Percentiles rank a stretch among this genome's conserved stretches.
Conservation (phyloP, 2,329 filamentous ascomycete genomes). For the Xylaria sp. region DNA sequence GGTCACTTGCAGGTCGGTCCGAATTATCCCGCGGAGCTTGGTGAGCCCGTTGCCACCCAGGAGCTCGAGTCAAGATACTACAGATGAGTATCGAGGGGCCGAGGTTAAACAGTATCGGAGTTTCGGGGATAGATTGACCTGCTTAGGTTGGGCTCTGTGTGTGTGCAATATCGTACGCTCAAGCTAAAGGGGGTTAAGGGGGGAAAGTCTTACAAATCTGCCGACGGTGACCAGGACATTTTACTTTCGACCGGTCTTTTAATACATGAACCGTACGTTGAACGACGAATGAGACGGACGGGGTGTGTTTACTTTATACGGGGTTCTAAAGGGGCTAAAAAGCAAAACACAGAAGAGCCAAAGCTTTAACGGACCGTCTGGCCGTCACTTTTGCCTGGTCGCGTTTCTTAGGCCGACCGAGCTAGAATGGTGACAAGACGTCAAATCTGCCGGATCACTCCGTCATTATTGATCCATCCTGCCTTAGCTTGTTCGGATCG, state of each 20-base stretch:
- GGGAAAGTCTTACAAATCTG: background rate
- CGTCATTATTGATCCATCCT: background rate
- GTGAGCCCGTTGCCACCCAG: background rate
- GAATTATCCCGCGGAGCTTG: constrained; percentile 7
- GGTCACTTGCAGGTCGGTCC: background rate
- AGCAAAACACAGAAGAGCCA: background rate
- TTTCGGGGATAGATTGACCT: background rate
- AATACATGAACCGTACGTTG: too few relatives aligned
- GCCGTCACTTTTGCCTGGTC: background rate
- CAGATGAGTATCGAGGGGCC: background rate
- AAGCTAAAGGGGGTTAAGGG: too few relatives aligned
- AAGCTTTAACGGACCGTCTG: background rate
- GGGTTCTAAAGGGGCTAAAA: too few relatives aligned
- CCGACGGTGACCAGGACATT: background rate
- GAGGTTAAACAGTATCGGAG: background rate
- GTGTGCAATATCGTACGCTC: too few relatives aligned
- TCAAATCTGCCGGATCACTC: background rate
- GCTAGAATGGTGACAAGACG: background rate
- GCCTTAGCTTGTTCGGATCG: background rate
- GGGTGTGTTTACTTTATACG: too few relatives aligned
- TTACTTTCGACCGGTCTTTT: too few relatives aligned
- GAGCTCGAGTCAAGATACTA: constrained; percentile 1
- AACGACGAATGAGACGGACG: too few relatives aligned
- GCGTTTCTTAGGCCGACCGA: background rate
- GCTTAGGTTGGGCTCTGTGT: too few relatives aligned